Percentiles rank a stretch among this genome's conserved stretches.
Conservation (phyloP, 139 green algal species). For the Ettlia oleoabundans region DNA sequence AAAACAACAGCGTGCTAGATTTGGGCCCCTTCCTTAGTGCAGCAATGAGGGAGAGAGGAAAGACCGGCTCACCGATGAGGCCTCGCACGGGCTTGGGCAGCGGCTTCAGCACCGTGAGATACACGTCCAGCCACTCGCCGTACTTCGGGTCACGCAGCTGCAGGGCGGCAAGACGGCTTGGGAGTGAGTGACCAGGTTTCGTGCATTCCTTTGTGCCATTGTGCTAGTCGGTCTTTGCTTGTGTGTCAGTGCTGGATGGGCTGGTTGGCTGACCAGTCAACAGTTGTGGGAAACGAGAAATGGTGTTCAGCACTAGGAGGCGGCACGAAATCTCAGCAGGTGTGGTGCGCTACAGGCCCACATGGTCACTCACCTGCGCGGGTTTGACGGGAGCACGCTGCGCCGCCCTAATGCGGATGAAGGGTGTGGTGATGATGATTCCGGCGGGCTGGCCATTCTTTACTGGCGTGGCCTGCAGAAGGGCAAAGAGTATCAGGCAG, state of each 20-base stretch:
- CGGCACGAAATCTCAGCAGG: too few species aligned
- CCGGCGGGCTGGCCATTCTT: background rate
- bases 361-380: background rate
- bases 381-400: background rate
- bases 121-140: slow-evolving; percentile 2
- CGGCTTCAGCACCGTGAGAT: background rate
- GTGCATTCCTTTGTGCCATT: too few species aligned
- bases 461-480: background rate
- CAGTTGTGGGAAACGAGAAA: too few species aligned
- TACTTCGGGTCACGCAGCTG: background rate
- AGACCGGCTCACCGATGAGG: background rate
- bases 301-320: too few species aligned
- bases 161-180: background rate
- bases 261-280: too few species aligned
- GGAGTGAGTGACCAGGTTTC: too few species aligned
- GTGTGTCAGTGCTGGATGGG: too few species aligned
- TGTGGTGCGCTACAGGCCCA: too few species aligned
- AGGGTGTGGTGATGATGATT: background rate
- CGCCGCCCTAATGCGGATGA: background rate
- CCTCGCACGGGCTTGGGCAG: background rate
- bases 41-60: background rate
- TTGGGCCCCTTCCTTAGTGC: background rate
- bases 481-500: too few species aligned
- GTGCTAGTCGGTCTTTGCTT: too few species aligned
- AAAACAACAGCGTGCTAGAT: too few species aligned